Base-by-base conservation (phyloP, 768 basidiomycete genomes). In the Kondoa malvinella region DNA sequence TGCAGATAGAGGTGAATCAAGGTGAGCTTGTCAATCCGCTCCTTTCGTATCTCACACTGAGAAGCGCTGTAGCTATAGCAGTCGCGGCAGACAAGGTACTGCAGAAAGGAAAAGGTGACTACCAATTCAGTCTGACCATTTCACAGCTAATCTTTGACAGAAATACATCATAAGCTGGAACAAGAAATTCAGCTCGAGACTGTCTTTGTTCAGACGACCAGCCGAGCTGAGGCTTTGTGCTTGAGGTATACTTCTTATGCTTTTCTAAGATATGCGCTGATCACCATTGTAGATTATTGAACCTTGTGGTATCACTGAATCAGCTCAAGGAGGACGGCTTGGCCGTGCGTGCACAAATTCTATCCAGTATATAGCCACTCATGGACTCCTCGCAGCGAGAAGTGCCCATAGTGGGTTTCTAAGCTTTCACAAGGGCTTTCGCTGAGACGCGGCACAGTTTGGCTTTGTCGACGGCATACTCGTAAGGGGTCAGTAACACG, bases 161-260 rank as follows among this genome's bases (percentile, higher is more conserved):
- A 63, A 33, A 63, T 63, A 4, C 61, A 63, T 33, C 17, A 30
- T 17, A 63, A 63, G 32, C 32, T 63, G 30, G 61, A 63, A n/a
- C 61, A 31, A 33, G 61, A 63, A 34, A 33, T 32, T 16, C 61
- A 63, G 16, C 61, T 33, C 14, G 30, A 30, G 16, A 27, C 27
- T 17, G 29, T 31, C 8, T 27, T 31, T 8, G 30, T 63, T 14
- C 16, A 63, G 21, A 63, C 61, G n/a, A 33, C 27, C 14, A 63
- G 29, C 8, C 15, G 30, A 63, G 61, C 61, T 16, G 61, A 63
- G 12, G 15, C 29, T 16, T 32, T 63, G 29, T 27, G 29, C 16
- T 29, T 63, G 26, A 16, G 61, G 61, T 32, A 4, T 25, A 25
- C n/a, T 60, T 31, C 12, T 31, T 29, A 29, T 31, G 25, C n/a